Conservation (phyloP, 208 protist species). For the Novymonas esmeraldas region DNA sequence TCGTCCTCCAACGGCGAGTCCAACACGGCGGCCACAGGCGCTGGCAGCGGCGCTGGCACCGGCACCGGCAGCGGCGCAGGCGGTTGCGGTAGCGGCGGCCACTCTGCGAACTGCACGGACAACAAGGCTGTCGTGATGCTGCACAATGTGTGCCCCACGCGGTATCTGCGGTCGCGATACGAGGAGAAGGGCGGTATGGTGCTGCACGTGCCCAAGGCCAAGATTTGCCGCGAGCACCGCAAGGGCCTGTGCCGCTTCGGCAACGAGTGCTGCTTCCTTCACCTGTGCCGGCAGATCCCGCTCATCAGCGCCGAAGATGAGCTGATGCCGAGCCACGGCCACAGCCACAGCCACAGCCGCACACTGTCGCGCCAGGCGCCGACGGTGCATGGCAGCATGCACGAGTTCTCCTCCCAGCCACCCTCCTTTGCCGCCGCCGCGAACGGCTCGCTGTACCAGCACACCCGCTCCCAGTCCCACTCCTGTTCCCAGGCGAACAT, state of each 20-base stretch:
- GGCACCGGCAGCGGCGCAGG: too few species aligned
- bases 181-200: conserved; percentile 49
- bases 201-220: conserved; percentile 46
- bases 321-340: too few species aligned
- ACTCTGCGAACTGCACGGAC: conserved; percentile 20
- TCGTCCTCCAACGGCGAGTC: conserved; percentile 22
- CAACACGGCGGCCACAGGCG: conserved; percentile 12
- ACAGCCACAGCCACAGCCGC: conserved; percentile 17
- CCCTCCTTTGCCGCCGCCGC: conserved; percentile 9
- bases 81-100: too few species aligned
- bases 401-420: conserved; percentile 18
- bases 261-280: conserved; percentile 86
- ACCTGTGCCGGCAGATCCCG: conserved; percentile 69
- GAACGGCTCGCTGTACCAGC: conserved; percentile 14
- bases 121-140: conserved; percentile 42
- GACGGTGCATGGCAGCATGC: conserved; percentile 23
- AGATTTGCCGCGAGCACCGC: conserved; percentile 80
- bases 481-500: conserved; percentile 15
- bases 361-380: conserved; percentile 7
- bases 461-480: conserved; percentile 7
- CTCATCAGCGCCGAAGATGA: conserved; percentile 41
- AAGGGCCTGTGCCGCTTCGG: conserved; percentile 85
- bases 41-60: too few species aligned
- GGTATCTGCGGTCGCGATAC: conserved; percentile 72
- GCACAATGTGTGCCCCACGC: conserved; percentile 72